These are phyloP conservation scores for Mycena polygramma DNA, from an alignment of 768 basidiomycete genomes.

Conservation along the genomic window DNA sequence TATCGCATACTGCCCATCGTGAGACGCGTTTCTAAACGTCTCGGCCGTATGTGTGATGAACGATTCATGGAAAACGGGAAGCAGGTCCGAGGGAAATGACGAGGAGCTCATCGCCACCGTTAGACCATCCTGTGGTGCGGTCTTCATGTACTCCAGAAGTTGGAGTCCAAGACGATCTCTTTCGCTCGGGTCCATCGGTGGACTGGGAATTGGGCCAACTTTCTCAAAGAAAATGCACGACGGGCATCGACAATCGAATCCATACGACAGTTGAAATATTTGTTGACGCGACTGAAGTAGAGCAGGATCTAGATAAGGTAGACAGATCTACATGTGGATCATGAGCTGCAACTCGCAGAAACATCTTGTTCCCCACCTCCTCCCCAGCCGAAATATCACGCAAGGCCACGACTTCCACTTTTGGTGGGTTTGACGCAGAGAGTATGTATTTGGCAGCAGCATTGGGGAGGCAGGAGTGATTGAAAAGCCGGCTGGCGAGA, in stretches of 20 bases:
- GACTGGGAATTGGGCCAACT: conserved; percentile 53
- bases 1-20: conserved; percentile 67
- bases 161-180: conserved; percentile 45
- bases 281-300: conserved; percentile 70
- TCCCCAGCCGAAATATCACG: conserved; percentile 67
- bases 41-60: conserved; percentile 72
- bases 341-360: conserved; percentile 7
- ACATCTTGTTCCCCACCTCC: conserved; percentile 62
- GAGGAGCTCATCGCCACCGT: conserved; percentile 43
- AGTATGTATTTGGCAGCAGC: conserved; percentile 74
- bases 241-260: conserved; percentile 73
- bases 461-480: conserved; percentile 86
- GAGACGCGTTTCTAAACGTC: conserved; percentile 76
- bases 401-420: conserved; percentile 78
- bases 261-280: conserved; percentile 73
- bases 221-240: conserved; percentile 64
- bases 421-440: conserved; percentile 49
- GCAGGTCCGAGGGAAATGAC: conserved; percentile 56
- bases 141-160: conserved; percentile 56
- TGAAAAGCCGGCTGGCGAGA: conserved; percentile 82
- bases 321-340: conserved; percentile 63
- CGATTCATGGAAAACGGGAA: conserved; percentile 64
- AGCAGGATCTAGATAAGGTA: conserved; percentile 86
- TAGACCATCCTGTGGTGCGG: conserved; percentile 44
- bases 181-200: conserved; percentile 52